A percentile compares a stretch with the other conserved stretches of the same genome.
phyloP scores from a whole-genome alignment of 139 green algal species.

The Volvox africanus region DNA sequence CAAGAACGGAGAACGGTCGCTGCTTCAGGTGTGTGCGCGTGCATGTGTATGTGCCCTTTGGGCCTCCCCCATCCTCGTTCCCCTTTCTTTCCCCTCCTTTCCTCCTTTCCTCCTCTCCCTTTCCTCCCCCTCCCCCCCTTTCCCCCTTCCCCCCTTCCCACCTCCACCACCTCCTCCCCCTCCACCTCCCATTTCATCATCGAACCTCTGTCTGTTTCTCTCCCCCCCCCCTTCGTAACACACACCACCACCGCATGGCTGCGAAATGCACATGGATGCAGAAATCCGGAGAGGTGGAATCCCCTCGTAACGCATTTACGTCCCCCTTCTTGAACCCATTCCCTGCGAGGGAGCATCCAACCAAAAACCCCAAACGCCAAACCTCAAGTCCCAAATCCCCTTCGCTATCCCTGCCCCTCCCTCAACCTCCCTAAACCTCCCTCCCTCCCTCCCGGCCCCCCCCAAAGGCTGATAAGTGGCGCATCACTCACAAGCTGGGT shows the following conservation, averaged over 20 bases:
- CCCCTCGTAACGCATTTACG: no score
- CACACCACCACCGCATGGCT: no score
- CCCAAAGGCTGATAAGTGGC: constrained; percentile 64
- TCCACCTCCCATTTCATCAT: not conserved
- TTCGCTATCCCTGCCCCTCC: not conserved
- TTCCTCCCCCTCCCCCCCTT: not conserved
- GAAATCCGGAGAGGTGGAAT: no score
- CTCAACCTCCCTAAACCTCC: not conserved
- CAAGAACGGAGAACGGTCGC: constrained; percentile 51
- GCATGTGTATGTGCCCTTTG: no score
- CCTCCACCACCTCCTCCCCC: not conserved
- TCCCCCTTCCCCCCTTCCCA: not conserved
- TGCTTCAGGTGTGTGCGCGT: constrained; percentile 49
- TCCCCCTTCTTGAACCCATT: no score
- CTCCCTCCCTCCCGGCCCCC: not conserved
- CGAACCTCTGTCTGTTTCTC: no score
- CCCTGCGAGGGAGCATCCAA: no score
- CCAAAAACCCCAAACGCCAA: no score
- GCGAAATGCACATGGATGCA: no score
- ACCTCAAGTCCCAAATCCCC: not conserved
- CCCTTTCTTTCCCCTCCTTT: not conserved
- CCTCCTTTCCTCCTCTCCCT: not conserved
- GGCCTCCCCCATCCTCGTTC: not conserved
- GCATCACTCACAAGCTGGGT: constrained; percentile 73
- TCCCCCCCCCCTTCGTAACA: no score